Base-by-base conservation (phyloP, 805 yeast species). In the Candida methanosorbosa region DNA sequence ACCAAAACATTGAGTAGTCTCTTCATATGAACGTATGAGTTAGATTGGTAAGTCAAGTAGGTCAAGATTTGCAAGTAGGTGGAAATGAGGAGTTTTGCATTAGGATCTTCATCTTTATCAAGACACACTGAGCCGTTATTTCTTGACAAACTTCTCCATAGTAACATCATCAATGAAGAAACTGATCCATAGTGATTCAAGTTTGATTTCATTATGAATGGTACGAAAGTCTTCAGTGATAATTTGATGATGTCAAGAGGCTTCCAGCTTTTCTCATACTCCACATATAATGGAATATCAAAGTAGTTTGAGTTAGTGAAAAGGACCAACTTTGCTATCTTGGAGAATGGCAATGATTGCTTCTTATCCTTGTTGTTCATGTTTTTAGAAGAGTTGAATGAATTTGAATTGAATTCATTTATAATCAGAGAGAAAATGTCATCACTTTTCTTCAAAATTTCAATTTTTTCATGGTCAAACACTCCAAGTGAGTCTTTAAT, bases 1-100 rank as follows among this genome's bases (percentile, higher is more conserved):
- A 85, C 56, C 29, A 84, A 59, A 0, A 88, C 78, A 46, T 76
- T 72, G 9, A 68, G 61, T 21, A 74, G 61, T 43, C 38, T 43
- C 9, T 33, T 33, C 12, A 33, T 36, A 9, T 8, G 11, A 21
- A 9, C 23, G 11, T 11, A 8, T 9, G 11, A 34, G 15, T 49
- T 47, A 21, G 8, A 11, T 8, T 11, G 8, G 11, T 21, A 21
- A 21, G 11, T 11, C 11, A 21, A 21, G 23, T 9, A 21, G 11
- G 11, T 21, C 8, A 21, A 21, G 11, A 8, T 21, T 21, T 21
- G 23, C 11, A 21, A 21, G 23, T 9, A 21, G 8, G 23, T 21
- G 8, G 8, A 11, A 9, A 21, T 9, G 23, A 21, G 8, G 23
- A 21, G 8, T 21, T 11, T 21, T 9, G 8, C 11, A 21, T 21